These are phyloP conservation scores for Rhizopus microsporus DNA, from an alignment of 371 early-diverging fungal genomes.

Conservation along the genomic window DNA sequence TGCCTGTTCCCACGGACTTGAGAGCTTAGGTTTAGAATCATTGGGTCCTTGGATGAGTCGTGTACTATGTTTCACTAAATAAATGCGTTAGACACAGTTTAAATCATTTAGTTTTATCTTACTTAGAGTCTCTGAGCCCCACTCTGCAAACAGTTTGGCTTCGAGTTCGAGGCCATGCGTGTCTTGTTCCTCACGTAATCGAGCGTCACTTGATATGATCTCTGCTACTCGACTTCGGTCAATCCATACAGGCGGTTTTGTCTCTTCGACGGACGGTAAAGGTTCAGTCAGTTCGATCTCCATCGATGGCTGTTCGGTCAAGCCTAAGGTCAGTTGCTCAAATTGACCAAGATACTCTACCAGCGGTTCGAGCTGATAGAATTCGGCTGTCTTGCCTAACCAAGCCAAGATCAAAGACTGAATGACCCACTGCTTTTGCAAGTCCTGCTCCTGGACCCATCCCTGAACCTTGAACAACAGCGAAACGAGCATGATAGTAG, in stretches of 20 bases:
- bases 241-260: constrained; percentile 12
- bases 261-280: constrained; percentile 1
- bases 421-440: constrained; percentile 50
- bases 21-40: constrained; percentile 15
- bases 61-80: constrained; percentile 15
- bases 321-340: neutral
- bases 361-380: constrained; percentile 32
- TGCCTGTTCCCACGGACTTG: constrained; percentile 24
- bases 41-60: constrained; percentile 8
- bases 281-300: neutral
- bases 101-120: constrained; percentile 2
- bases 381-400: constrained; percentile 37
- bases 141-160: constrained; percentile 47
- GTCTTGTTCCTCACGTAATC: constrained; percentile 35
- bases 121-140: constrained; percentile 41
- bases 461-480: constrained; percentile 64
- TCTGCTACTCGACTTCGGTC: constrained; percentile 34
- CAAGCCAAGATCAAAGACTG: constrained; percentile 53
- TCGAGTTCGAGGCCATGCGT: constrained; percentile 46
- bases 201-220: constrained; percentile 24
- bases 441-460: constrained; percentile 30
- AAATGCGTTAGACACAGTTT: neutral
- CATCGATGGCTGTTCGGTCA: neutral
- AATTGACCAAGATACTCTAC: constrained; percentile 18
- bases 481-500: constrained; percentile 58